phyloP scores from a whole-genome alignment of 495 filamentous ascomycete species.

The Penicillium alfredii region DNA sequence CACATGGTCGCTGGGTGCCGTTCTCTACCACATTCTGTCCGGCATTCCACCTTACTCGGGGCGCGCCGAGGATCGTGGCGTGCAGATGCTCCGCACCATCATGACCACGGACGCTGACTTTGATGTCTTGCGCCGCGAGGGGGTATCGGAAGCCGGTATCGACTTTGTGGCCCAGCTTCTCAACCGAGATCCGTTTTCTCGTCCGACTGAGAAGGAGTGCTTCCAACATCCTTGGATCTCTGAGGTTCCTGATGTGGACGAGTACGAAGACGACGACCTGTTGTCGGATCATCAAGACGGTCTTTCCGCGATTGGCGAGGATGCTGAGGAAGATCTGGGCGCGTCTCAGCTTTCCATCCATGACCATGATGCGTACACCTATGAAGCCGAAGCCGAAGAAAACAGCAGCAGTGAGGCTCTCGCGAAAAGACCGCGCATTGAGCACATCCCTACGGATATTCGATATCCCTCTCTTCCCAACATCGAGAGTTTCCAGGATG shows the following conservation, averaged over 20 bases:
- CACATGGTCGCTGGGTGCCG: conserved; percentile 90
- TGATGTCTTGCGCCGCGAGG: conserved; percentile 45
- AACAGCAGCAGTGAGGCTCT: conserved; percentile 31
- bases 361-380: conserved; percentile 28
- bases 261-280: conserved; percentile 45
- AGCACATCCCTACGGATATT: conserved; percentile 27
- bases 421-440: conserved; percentile 35
- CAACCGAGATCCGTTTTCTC: conserved; percentile 59
- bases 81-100: conserved; percentile 71
- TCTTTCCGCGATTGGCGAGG: conserved; percentile 42
- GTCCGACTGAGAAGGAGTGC: conserved; percentile 60
- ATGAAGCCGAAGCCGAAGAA: conserved; percentile 25
- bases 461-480: conserved; percentile 40
- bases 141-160: conserved; percentile 58
- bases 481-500: conserved; percentile 36
- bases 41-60: conserved; percentile 73
- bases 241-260: conserved; percentile 34
- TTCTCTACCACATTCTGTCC: conserved; percentile 75
- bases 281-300: conserved; percentile 46
- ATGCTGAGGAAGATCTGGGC: conserved; percentile 45
- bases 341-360: conserved; percentile 60
- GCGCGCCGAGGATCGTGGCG: conserved; percentile 47
- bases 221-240: conserved; percentile 63
- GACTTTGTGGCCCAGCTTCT: conserved; percentile 74
- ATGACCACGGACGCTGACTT: conserved; percentile 66